Base-by-base conservation (phyloP, 768 basidiomycete genomes). In the Pholiota microspora region DNA sequence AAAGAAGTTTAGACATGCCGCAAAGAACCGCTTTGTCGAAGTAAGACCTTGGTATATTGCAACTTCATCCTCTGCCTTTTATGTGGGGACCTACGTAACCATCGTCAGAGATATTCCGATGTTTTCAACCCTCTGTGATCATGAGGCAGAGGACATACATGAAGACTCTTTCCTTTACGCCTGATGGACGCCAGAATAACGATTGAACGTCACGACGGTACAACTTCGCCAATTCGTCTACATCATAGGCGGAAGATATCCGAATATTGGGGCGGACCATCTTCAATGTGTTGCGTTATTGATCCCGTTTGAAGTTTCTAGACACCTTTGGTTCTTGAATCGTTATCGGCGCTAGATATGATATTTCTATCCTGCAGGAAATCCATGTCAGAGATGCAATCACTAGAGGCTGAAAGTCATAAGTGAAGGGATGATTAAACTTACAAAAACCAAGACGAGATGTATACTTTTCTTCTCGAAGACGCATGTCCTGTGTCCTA, bases 1-100 rank as follows among this genome's bases (percentile, higher is more conserved):
- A 54, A n/a, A 68, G 51, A 24, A 69, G 58, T 45, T 64, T 67
- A 21, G 52, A 61, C 68, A 69, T 45, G 27, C 12, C 15, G 16
- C 36, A 21, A 29, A 23, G 5, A 1, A 31, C 7, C 18, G 9
- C 10, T 40, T 18, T 25, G 36, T 12, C 7, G 18, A 35, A n/a
- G 47, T 4, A 25, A 38, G 18, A 42, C 10, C 34, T 40, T 50
- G 15, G 9, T 27, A 18, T 6, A 25, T 25, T 3, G 23, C 7
- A 31, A 27, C n/a, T 38, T 23, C 7, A 2, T 21, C 29, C 21
- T 27, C n/a, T 46, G 29, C 46, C 32, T 48, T 48, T 31, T 48
- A 48, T 23, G 28, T 23, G 31, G 32, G 29, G 12, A n/a, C 27
- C 32, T 15, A 23, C 34, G n/a, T 25, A 35, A 5, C 9, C 13